These are phyloP conservation scores for Picea sitchensis DNA, from an alignment of 75 land plant species.

Conservation along the genomic window DNA sequence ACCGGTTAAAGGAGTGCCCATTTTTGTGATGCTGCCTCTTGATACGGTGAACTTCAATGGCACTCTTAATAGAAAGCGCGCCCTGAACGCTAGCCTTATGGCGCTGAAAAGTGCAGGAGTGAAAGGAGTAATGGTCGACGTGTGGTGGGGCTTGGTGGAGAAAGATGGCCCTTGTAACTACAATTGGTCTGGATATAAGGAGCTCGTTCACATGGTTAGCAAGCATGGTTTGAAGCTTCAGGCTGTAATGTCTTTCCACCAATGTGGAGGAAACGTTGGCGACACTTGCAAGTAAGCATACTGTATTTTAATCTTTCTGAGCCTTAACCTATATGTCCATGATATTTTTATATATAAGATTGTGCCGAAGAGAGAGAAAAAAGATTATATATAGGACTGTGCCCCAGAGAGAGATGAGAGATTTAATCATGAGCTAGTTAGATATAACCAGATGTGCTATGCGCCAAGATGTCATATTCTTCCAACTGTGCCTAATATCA, in stretches of 20 bases:
- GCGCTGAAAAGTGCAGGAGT: constrained; percentile 91
- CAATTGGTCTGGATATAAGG: constrained; percentile 76
- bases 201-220: constrained; percentile 71
- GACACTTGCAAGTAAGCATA: not conserved
- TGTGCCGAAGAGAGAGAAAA: too few relatives aligned
- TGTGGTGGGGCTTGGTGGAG: constrained; percentile 97
- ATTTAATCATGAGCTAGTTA: too few relatives aligned
- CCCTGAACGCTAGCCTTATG: constrained; percentile 68
- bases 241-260: constrained; percentile 93
- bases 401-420: too few relatives aligned
- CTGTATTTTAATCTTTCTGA: not conserved
- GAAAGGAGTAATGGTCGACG: constrained; percentile 89
- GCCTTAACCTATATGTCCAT: too few relatives aligned
- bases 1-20: constrained; percentile 53
- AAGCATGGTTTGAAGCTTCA: constrained; percentile 79
- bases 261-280: constrained; percentile 87
- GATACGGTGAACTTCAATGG: constrained; percentile 59
- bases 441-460: too few relatives aligned
- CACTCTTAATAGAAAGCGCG: constrained; percentile 55
- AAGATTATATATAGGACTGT: too few relatives aligned
- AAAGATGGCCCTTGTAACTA: constrained; percentile 57
- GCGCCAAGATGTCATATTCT: too few relatives aligned
- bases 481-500: too few relatives aligned
- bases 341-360: too few relatives aligned
- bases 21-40: constrained; percentile 86